Evolutionary conservation across 345 rosid species (phyloP).

Genomic region (Lepidium didymum): DNA sequence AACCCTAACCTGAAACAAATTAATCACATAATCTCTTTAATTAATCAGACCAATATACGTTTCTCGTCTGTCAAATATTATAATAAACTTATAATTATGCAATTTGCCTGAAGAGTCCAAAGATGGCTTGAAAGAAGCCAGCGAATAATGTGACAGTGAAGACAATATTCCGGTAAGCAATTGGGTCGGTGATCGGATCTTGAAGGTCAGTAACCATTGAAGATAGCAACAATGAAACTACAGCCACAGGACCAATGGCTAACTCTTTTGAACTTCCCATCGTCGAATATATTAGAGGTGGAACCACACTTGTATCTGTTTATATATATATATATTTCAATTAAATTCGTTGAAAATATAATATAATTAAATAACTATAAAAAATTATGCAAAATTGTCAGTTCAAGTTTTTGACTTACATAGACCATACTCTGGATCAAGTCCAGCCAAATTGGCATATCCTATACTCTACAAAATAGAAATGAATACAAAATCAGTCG

Average conservation of each 20-base stretch:
- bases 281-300: constrained; percentile 65
- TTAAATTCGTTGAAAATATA: background rate
- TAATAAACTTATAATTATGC: background rate
- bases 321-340: background rate
- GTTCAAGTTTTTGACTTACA: constrained; percentile 41
- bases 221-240: constrained; percentile 66
- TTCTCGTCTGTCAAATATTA: background rate
- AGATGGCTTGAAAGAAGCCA: constrained; percentile 60
- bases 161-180: constrained; percentile 54
- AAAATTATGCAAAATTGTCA: background rate
- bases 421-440: constrained; percentile 80
- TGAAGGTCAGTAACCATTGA: constrained; percentile 43
- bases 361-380: background rate
- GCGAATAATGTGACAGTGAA: constrained; percentile 77
- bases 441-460: constrained; percentile 77
- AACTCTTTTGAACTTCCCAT: constrained; percentile 90
- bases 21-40: background rate
- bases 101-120: constrained; percentile 61
- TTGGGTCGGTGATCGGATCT: constrained; percentile 57
- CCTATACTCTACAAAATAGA: constrained; percentile 64
- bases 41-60: background rate
- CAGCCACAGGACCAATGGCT: constrained; percentile 87
- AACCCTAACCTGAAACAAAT: constrained; percentile 59
- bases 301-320: constrained; percentile 75
- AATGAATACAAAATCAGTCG: background rate